These are phyloP conservation scores for Mucor plumbeus DNA, from an alignment of 371 early-diverging fungal species.

Conservation along the genomic window DNA sequence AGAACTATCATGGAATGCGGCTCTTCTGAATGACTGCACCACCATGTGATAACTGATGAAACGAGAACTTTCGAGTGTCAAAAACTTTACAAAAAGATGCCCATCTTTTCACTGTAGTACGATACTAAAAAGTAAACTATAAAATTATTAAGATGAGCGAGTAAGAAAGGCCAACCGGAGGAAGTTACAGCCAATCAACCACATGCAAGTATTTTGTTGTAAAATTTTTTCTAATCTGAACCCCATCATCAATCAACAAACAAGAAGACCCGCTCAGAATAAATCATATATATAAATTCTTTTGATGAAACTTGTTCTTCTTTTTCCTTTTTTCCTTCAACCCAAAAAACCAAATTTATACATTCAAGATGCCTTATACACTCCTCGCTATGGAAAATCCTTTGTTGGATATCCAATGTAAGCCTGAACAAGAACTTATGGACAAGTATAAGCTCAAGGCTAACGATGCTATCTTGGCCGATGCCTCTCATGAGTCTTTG, in stretches of 20 bases:
- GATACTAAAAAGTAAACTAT: background rate
- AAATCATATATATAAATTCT: no score
- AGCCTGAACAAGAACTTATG: constrained; percentile 74
- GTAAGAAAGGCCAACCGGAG: background rate
- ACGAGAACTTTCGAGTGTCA: background rate
- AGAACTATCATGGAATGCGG: no score
- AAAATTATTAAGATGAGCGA: constrained; percentile 1
- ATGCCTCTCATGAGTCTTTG: constrained; percentile 82
- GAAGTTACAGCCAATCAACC: constrained; percentile 10
- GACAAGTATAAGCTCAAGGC: constrained; percentile 86
- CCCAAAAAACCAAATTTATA: background rate
- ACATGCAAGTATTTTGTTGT: constrained; percentile 13
- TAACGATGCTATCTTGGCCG: constrained; percentile 95
- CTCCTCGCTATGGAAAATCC: constrained; percentile 88
- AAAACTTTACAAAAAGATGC: background rate
- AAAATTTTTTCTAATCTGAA: constrained; percentile 1
- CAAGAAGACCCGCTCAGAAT: no score
- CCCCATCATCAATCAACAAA: background rate
- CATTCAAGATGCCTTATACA: constrained; percentile 39
- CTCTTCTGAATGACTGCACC: no score
- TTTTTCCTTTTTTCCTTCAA: background rate
- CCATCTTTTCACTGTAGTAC: background rate
- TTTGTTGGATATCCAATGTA: constrained; percentile 93
- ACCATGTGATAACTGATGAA: background rate
- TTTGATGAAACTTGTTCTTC: background rate